Evolutionary conservation across 2,329 filamentous ascomycete species (phyloP).

Genomic region (Sarocladiaceae sp.): DNA sequence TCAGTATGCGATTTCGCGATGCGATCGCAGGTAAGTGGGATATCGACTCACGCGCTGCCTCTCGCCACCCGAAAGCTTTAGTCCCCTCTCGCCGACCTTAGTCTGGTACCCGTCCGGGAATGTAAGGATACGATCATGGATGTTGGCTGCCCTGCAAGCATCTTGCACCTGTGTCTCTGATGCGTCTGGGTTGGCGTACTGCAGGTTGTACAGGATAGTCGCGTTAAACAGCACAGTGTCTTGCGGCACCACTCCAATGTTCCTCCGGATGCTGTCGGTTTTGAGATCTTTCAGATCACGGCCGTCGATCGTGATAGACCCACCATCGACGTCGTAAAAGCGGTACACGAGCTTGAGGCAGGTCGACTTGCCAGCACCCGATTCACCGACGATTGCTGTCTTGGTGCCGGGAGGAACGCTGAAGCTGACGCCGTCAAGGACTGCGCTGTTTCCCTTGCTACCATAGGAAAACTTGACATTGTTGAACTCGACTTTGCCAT

Average conservation of each 20-base stretch:
- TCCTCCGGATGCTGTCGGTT: constrained; percentile 30
- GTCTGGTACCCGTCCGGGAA: constrained; percentile 49
- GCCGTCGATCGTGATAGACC: constrained; percentile 39
- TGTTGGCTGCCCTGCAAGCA: constrained; percentile 46
- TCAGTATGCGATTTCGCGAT: too few species aligned
- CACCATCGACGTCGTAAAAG: constrained; percentile 42
- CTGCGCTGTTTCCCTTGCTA: constrained; percentile 23
- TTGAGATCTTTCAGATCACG: constrained; percentile 37
- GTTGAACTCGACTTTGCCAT: constrained; percentile 34
- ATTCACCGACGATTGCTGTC: constrained; percentile 39
- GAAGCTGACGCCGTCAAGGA: constrained; percentile 34
- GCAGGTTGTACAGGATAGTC: constrained; percentile 48
- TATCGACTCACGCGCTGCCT: constrained; percentile 41
- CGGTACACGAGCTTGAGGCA: constrained; percentile 43
- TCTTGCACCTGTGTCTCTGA: constrained; percentile 42
- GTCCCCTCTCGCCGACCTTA: constrained; percentile 45
- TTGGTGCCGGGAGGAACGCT: constrained; percentile 36
- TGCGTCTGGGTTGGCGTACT: constrained; percentile 43
- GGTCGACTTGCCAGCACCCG: constrained; percentile 42
- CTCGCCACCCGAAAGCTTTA: constrained; percentile 53
- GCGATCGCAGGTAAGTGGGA: not conserved
- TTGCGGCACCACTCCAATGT: constrained; percentile 40
- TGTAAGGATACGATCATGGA: constrained; percentile 46
- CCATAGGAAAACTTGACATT: constrained; percentile 39
- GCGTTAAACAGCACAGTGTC: constrained; percentile 45